Conservation (phyloP, 495 filamentous ascomycete species). For the Hypoxylon subgilvum region DNA sequence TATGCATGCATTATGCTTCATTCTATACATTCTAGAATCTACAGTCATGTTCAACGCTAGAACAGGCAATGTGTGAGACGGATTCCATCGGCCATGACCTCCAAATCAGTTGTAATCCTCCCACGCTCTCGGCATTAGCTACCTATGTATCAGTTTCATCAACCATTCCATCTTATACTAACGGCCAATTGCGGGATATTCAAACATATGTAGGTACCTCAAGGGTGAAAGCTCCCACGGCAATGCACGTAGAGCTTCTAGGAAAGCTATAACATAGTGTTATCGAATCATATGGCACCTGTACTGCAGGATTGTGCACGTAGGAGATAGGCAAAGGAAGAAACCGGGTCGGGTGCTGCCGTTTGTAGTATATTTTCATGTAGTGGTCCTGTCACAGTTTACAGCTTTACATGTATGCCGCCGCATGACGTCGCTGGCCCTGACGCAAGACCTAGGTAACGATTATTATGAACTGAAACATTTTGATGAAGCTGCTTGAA, state of each 20-base stretch:
- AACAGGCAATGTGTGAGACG: slow-evolving; percentile 13
- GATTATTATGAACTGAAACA: too few relatives aligned
- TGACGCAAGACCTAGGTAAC: too few relatives aligned
- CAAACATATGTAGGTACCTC: background rate
- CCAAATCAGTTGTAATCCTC: slow-evolving; percentile 17
- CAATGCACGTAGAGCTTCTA: background rate
- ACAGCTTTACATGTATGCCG: background rate
- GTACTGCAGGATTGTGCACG: slow-evolving; percentile 22
- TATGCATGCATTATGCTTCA: background rate
- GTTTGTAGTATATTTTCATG: background rate
- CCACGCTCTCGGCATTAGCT: slow-evolving; percentile 14
- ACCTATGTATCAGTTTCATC: slow-evolving; percentile 2
- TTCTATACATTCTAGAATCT: slow-evolving; percentile 16
- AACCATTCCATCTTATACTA: slow-evolving; percentile 13
- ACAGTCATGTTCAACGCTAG: background rate
- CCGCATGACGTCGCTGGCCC: slow-evolving; percentile 2
- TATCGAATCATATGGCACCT: slow-evolving; percentile 14
- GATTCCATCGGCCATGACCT: slow-evolving; percentile 21
- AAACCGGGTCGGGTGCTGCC: slow-evolving; percentile 12
- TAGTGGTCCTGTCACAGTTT: too few relatives aligned
- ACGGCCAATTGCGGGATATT: slow-evolving; percentile 8
- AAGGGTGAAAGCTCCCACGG: background rate
- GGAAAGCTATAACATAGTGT: slow-evolving; percentile 11
- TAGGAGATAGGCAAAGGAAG: slow-evolving; percentile 16
- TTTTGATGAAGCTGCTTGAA: too few relatives aligned